A percentile compares a stretch with the other conserved stretches of the same genome.
These are phyloP conservation scores for Leccinum fibrillosum DNA, from an alignment of 768 basidiomycete species.

Conservation along the genomic window DNA sequence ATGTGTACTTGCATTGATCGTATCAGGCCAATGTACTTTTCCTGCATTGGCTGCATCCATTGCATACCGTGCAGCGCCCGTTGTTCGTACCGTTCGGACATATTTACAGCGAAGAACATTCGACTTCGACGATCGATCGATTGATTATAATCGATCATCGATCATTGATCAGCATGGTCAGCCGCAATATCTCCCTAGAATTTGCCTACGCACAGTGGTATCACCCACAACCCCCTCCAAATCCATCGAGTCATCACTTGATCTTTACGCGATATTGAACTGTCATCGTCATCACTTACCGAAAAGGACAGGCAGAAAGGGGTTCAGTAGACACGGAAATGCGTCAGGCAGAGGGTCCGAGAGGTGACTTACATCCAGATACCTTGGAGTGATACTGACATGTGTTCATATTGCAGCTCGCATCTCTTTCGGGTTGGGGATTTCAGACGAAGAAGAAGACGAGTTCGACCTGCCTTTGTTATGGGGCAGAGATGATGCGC, in stretches of 20 bases:
- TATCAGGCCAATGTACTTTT: too few relatives aligned
- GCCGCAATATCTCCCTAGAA: neutral
- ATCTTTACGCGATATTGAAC: too few relatives aligned
- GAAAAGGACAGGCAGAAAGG: neutral
- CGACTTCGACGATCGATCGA: neutral
- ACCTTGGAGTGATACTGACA: neutral
- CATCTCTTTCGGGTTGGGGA: neutral
- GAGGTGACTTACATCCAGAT: neutral
- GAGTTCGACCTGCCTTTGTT: neutral
- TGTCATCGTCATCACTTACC: too few relatives aligned
- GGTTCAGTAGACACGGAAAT: neutral
- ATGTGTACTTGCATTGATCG: too few relatives aligned
- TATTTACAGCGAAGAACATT: too few relatives aligned
- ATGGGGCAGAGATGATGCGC: neutral
- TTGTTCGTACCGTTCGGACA: too few relatives aligned
- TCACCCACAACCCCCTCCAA: too few relatives aligned
- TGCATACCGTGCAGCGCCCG: neutral
- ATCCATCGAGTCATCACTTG: too few relatives aligned
- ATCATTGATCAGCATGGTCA: neutral
- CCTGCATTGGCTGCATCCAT: neutral
- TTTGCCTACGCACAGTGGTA: neutral
- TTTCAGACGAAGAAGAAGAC: neutral
- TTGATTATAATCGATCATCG: too few relatives aligned
- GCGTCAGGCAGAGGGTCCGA: neutral
- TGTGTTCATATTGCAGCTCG: neutral